Evolutionary conservation across 345 rosid genomes (phyloP), one percentile per base, ranked within the genome.

Genomic region (Ceriops tagal): DNA sequence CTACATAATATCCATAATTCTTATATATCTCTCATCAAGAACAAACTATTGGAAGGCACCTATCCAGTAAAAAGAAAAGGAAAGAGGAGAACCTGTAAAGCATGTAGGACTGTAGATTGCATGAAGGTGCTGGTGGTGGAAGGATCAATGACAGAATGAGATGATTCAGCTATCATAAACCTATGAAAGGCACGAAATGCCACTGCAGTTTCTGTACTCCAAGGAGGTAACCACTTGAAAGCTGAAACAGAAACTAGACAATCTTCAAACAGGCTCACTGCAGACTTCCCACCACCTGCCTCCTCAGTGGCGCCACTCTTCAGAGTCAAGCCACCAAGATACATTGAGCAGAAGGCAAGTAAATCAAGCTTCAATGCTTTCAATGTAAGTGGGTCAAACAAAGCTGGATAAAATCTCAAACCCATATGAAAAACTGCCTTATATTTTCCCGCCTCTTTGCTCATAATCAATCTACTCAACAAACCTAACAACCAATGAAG

Each of bases 301-400:
- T 70, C 75, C 80, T 47, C 71, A 51, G 51, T 76, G 24, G 71
- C 62, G 46, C 53, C 61, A 30, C 73, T 30, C 58, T 74, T 83
- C 1, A 57, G 31, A 58, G 68, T 83, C 78, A 79, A 78, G 55
- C 27, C 69, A 62, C 78, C 88, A 53, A 86, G 70, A 66, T 74
- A 79, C 58, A 81, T 67, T 3, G 86, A 82, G 78, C 85, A 95
- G 32, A 87, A 85, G 6, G 92, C 93, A 63, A 90, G 82, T 70
- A 95, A 68, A 84, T 95, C 99, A 63, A 95, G 91, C 83, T 90
- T 95, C 81, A 89, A 71, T 0, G 87, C 87, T 81, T 92, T 92
- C 80, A 90, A 82, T 6, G 98, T 89, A 63, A 95, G 96, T 31
- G 99, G 91, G 75, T 95, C 98, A 75, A 90, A 95, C n/a, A 92